A percentile compares a stretch with the other conserved stretches of the same genome.
These are phyloP conservation scores for Pestalotiopsis sp. DNA, from an alignment of 2,329 filamentous ascomycete genomes.

Conservation along the genomic window DNA sequence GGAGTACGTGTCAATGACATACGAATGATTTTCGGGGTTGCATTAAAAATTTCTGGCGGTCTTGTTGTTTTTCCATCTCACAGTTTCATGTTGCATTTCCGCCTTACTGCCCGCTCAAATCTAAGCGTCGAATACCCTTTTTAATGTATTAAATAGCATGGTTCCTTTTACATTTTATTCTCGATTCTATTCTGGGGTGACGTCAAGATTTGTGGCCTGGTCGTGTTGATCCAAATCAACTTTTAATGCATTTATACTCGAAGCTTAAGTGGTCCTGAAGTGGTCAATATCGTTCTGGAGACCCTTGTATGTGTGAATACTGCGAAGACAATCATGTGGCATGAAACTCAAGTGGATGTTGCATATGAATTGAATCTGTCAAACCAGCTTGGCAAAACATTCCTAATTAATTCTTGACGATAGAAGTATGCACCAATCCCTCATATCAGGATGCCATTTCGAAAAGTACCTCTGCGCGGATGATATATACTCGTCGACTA, in stretches of 20 bases:
- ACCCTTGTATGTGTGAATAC: too few species aligned
- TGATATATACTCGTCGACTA: conserved; percentile 17
- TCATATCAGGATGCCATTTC: not conserved
- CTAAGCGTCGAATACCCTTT: not conserved
- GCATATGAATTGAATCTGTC: not conserved
- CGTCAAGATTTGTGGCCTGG: not conserved
- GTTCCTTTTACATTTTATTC: not conserved
- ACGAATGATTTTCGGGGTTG: not conserved
- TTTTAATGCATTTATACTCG: too few species aligned
- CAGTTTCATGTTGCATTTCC: too few species aligned
- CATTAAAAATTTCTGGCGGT: not conserved
- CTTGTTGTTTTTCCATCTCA: too few species aligned
- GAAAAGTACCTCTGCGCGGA: too few species aligned
- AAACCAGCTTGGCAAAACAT: not conserved
- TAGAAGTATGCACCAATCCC: not conserved
- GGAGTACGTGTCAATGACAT: not conserved
- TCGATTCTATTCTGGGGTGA: not conserved
- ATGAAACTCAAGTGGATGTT: not conserved
- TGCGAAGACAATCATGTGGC: not conserved
- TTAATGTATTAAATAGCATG: conserved; percentile 1
- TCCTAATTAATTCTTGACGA: not conserved
- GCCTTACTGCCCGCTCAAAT: too few species aligned
- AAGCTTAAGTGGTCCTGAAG: too few species aligned
- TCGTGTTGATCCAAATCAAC: not conserved
- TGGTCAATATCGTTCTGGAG: too few species aligned